These are phyloP conservation scores for Phytophthora tentaculata DNA, from an alignment of 352 stramenopile genomes.

Conservation along the genomic window DNA sequence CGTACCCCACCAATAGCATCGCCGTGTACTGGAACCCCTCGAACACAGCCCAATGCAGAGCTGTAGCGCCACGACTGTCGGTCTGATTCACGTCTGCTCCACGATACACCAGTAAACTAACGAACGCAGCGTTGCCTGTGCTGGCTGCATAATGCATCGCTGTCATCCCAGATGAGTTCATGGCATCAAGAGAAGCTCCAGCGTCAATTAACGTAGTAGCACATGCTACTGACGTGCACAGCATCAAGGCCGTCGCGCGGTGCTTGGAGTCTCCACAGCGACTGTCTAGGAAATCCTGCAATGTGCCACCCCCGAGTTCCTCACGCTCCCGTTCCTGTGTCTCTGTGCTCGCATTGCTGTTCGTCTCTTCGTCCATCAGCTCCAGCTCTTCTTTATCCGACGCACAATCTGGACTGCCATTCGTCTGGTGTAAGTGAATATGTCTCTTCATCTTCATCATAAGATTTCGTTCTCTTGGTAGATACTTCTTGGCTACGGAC, in stretches of 20 bases:
- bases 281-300: slow-evolving; percentile 62
- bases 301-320: slow-evolving; percentile 18
- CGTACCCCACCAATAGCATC: slow-evolving; percentile 82
- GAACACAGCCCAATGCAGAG: slow-evolving; percentile 85
- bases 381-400: slow-evolving; percentile 28
- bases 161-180: slow-evolving; percentile 84
- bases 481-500: slow-evolving; percentile 52
- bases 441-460: slow-evolving; percentile 9
- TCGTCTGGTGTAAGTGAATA: slow-evolving; percentile 19
- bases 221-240: slow-evolving; percentile 75
- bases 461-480: slow-evolving; percentile 20
- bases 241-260: slow-evolving; percentile 73
- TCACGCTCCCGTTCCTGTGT: slow-evolving; percentile 31
- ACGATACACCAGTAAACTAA: slow-evolving; percentile 67
- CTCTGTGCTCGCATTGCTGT: slow-evolving; percentile 36
- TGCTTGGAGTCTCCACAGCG: slow-evolving; percentile 73
- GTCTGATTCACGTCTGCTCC: slow-evolving; percentile 76
- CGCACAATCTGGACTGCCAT: slow-evolving; percentile 14
- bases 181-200: slow-evolving; percentile 52
- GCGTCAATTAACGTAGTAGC: slow-evolving; percentile 59
- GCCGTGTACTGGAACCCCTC: slow-evolving; percentile 88
- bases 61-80: slow-evolving; percentile 71
- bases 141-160: slow-evolving; percentile 84
- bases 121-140: slow-evolving; percentile 74
- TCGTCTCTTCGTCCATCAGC: slow-evolving; percentile 28